These are phyloP conservation scores for Amesomyces nigricolor DNA, from an alignment of 2,329 filamentous ascomycete species.

Conservation along the genomic window DNA sequence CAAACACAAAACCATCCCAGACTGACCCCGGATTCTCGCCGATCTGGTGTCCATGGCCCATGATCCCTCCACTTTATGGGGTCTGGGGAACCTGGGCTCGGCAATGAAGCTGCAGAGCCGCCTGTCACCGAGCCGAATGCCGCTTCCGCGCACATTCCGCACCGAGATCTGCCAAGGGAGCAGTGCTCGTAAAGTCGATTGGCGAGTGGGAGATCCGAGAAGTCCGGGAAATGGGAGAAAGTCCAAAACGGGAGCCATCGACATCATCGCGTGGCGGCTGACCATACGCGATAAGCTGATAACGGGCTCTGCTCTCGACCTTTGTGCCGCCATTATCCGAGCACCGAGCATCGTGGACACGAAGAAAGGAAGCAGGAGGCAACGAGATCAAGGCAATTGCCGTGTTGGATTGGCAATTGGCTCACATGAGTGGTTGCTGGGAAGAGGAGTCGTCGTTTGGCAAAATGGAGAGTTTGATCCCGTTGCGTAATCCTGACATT, in stretches of 20 bases:
- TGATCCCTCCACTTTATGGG: background rate
- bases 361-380: conserved; percentile 3
- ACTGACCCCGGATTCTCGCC: background rate
- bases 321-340: conserved; percentile 27
- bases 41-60: background rate
- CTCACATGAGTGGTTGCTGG: background rate
- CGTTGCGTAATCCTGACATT: conserved; percentile 2
- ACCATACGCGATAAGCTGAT: conserved; percentile 20
- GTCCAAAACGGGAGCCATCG: conserved; percentile 18
- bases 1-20: no score
- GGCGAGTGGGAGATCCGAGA: background rate
- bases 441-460: background rate
- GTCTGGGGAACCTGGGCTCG: background rate
- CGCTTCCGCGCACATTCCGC: conserved; percentile 16
- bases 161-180: background rate
- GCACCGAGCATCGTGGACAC: background rate
- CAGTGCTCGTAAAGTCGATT: background rate
- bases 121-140: conserved; percentile 6
- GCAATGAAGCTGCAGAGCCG: background rate
- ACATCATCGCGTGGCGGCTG: conserved; percentile 19
- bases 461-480: background rate
- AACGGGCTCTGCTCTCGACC: background rate
- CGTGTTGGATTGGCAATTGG: background rate
- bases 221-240: conserved; percentile 2
- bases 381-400: conserved; percentile 5